A percentile compares a stretch with the other conserved stretches of the same genome.
These are phyloP conservation scores for Amauroascus verrucosus DNA, from an alignment of 2,329 filamentous ascomycete species.

Conservation along the genomic window DNA sequence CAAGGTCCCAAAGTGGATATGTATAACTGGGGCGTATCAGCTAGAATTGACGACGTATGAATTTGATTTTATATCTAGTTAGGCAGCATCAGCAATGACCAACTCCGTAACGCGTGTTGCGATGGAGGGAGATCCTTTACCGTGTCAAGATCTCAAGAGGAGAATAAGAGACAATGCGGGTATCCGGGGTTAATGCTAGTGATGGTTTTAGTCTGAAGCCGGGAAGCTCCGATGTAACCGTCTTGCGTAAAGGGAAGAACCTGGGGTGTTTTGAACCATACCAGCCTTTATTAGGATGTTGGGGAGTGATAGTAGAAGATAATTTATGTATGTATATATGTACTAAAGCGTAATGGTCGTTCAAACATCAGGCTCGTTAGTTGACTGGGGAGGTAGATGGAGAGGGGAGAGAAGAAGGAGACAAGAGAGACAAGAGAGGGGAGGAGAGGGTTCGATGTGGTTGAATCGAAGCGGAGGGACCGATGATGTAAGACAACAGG, in stretches of 20 bases:
- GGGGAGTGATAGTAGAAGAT: too few species aligned
- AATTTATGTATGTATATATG: too few species aligned
- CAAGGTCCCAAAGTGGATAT: too few species aligned
- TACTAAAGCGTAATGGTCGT: too few species aligned
- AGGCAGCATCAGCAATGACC: too few species aligned
- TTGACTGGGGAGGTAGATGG: neutral
- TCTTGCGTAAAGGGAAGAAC: neutral
- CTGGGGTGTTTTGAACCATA: neutral
- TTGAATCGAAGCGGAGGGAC: neutral
- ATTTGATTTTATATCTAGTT: too few species aligned
- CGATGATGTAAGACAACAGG: neutral
- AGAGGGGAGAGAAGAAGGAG: neutral
- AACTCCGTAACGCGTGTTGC: too few species aligned
- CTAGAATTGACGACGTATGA: too few species aligned
- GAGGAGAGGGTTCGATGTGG: neutral
- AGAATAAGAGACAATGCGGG: neutral
- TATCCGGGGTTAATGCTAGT: neutral
- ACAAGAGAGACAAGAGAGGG: neutral
- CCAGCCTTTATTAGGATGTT: too few species aligned
- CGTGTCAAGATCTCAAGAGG: neutral
- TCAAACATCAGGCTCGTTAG: too few species aligned
- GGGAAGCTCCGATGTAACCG: constrained; percentile 5
- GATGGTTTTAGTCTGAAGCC: neutral
- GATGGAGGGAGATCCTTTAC: too few species aligned
- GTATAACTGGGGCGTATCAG: too few species aligned